Percentiles rank a stretch among this genome's conserved stretches.
These are phyloP conservation scores for Trematosphaeria pertusa DNA, from an alignment of 2,329 filamentous ascomycete species.

Conservation along the genomic window DNA sequence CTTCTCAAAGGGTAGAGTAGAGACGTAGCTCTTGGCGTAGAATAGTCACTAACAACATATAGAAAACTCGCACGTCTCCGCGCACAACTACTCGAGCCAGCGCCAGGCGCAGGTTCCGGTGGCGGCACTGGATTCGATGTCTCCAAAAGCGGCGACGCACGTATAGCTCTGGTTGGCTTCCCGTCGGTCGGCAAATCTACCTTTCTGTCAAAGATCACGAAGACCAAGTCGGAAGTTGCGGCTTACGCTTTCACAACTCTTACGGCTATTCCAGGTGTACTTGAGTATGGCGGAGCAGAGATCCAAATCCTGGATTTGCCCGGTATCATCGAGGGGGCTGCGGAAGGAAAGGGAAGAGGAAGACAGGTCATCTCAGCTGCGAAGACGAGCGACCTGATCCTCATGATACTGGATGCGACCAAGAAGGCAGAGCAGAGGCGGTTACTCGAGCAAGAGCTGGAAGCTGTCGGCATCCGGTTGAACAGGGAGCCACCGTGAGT, in stretches of 20 bases:
- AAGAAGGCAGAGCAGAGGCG: conserved; percentile 94
- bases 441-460: conserved; percentile 87
- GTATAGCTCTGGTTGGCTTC: conserved; percentile 97
- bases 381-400: conserved; percentile 95
- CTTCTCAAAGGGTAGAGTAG: conserved; percentile 83
- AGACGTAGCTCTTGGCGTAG: not conserved
- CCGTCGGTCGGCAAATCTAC: conserved; percentile 99
- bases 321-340: conserved; percentile 96
- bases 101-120: conserved; percentile 76
- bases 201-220: conserved; percentile 98
- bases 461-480: conserved; percentile 91
- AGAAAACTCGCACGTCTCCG: conserved; percentile 96
- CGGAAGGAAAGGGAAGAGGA: conserved; percentile 94
- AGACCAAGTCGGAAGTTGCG: conserved; percentile 94
- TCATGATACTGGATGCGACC: conserved; percentile 97
- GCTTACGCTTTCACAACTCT: conserved; percentile 97
- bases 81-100: conserved; percentile 92
- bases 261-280: conserved; percentile 94
- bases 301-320: conserved; percentile 98
- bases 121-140: conserved; percentile 86
- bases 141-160: conserved; percentile 93
- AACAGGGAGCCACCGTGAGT: conserved; percentile 88
- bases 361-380: conserved; percentile 96
- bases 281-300: conserved; percentile 97
- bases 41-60: conserved; percentile 25